Evolutionary conservation across 1,284 basidiomycete species (phyloP).

Genomic region (Leucoagaricus sp.): DNA sequence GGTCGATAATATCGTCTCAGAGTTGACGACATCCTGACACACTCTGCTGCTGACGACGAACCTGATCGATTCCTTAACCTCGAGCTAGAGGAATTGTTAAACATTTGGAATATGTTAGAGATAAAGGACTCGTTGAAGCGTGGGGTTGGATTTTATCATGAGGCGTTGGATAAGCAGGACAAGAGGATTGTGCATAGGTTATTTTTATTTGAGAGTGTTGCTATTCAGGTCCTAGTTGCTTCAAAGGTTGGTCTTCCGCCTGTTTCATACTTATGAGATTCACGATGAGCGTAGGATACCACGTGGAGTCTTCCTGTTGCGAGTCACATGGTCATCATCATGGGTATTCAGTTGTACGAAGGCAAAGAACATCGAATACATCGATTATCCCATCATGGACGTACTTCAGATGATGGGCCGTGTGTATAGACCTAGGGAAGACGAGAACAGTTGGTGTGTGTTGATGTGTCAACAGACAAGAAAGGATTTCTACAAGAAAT

Average conservation of each 20-base stretch:
- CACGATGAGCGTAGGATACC: no score
- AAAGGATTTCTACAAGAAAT: constrained; percentile 99
- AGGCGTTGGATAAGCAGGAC: no score
- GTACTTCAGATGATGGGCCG: constrained; percentile 99
- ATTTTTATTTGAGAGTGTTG: constrained; percentile 91
- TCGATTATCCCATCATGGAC: constrained; percentile 97
- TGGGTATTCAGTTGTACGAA: constrained; percentile 97
- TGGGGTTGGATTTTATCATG: constrained; percentile 96
- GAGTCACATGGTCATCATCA: constrained; percentile 97
- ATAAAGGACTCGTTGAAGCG: constrained; percentile 82
- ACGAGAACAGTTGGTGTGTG: no score
- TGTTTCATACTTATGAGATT: no score
- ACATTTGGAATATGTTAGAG: constrained; percentile 85
- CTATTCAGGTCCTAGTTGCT: constrained; percentile 93
- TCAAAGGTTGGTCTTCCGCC: constrained; percentile 82
- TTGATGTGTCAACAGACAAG: no score
- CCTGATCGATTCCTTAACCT: constrained; percentile 90
- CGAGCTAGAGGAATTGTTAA: constrained; percentile 80
- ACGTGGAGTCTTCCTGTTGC: constrained; percentile 88
- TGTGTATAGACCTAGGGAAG: no score
- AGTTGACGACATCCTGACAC: constrained; percentile 89
- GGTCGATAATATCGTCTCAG: constrained; percentile 94
- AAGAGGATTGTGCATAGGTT: constrained; percentile 94
- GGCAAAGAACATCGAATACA: constrained; percentile 96
- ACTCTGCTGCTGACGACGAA: constrained; percentile 88